Base-by-base conservation (phyloP, 495 filamentous ascomycete species). In the Talaromyces proteolyticus region DNA sequence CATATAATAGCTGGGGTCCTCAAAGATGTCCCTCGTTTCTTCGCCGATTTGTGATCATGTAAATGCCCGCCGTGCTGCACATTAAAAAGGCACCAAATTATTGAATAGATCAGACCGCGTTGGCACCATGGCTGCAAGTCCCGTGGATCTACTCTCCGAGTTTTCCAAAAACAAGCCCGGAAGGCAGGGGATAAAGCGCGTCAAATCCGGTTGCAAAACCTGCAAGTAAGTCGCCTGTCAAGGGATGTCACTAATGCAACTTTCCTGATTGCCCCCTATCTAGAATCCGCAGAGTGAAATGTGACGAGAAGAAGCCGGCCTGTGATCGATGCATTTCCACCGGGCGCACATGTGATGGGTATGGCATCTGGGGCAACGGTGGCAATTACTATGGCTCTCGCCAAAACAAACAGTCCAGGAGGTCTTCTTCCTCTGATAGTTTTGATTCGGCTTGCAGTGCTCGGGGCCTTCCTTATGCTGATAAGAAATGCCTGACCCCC, bases 271-370 rank as follows among this genome's bases (percentile, higher is more conserved):
- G 34, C 19, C 1, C 18, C n/a, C 6, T n/a, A 6, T 17, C 21
- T 54, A 73, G 67, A 43, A 53, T 58, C 10, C 65, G 79, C 23
- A 65, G 63, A 43, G 70, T 84, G 23, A 82, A 82, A 57, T 84
- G 80, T 40, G 79, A 80, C 45, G 79, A 83, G 56, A 59, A 57
- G 7, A 63, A 68, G 17, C 79, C 79, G 12, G 66, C 66, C n/a
- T 84, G 80, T 55, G 63, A 56, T 6, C 67, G 72, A 26, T 84
- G 80, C 53, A 41, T 72, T 39, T 76, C 73, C 4, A 77, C 78
- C 7, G 76, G 79, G 24, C 74, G 79, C 8, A 59, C 67, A 18
- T 83, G 81, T 57, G 79, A 81, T 50, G 79, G 78, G 37, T 81
- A 81, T 51, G 75, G 66, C 14, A 65, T 77, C 51, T 78, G 75